phyloP scores from a whole-genome alignment of 257 asterid species.

The Jacaranda copaia region DNA sequence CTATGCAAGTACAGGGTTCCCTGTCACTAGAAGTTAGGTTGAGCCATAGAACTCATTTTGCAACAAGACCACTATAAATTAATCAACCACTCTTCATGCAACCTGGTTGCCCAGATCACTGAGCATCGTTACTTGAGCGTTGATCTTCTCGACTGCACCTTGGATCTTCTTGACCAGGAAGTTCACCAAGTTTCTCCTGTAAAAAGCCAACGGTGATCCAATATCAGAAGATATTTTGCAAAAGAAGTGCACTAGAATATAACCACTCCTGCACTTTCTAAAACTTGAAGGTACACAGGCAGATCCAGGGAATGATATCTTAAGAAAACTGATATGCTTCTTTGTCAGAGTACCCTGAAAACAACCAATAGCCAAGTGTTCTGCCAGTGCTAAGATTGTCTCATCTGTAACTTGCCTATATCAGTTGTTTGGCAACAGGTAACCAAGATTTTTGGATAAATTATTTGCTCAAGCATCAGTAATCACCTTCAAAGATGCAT shows the following conservation, averaged over 20 bases:
- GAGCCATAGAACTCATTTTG: slow-evolving; percentile 48
- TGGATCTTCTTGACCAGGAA: slow-evolving; percentile 68
- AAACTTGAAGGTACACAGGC: background rate
- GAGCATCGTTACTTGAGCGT: slow-evolving; percentile 44
- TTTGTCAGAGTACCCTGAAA: background rate
- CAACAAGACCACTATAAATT: slow-evolving; percentile 39
- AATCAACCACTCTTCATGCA: slow-evolving; percentile 43
- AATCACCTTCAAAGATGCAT: slow-evolving; percentile 86
- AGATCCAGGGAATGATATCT: background rate
- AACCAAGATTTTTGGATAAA: background rate
- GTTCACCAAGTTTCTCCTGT: slow-evolving; percentile 87
- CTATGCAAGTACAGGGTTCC: slow-evolving; percentile 47
- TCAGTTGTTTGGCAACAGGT: background rate
- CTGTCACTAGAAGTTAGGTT: slow-evolving; percentile 60
- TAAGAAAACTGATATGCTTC: background rate
- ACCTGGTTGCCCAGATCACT: slow-evolving; percentile 42
- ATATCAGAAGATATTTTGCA: background rate
- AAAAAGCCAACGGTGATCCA: slow-evolving; percentile 23
- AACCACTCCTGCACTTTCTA: background rate
- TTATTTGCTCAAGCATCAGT: background rate
- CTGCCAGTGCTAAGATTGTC: background rate
- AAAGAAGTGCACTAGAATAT: background rate
- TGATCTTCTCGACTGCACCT: slow-evolving; percentile 64
- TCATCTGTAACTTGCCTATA: background rate
- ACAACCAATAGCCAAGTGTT: background rate